phyloP scores from a whole-genome alignment of 371 early-diverging fungal genomes.

The Funneliformis caledonium region DNA sequence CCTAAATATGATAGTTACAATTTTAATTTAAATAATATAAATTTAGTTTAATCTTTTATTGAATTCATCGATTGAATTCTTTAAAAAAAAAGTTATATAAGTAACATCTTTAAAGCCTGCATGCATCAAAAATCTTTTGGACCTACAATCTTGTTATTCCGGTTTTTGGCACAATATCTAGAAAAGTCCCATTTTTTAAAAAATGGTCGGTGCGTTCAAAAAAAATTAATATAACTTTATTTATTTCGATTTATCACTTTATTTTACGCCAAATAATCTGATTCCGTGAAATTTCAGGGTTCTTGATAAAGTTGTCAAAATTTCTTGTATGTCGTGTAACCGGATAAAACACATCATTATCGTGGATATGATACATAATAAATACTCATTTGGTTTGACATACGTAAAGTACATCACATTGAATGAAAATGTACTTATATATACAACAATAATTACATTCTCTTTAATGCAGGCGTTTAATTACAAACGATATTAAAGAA shows the following conservation, averaged over 20 bases:
- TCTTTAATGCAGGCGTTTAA: background rate
- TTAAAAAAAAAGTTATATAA: too few relatives aligned
- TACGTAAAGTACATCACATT: background rate
- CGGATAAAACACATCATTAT: too few relatives aligned
- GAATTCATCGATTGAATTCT: too few relatives aligned
- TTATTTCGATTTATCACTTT: background rate
- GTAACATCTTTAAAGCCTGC: too few relatives aligned
- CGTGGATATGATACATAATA: too few relatives aligned
- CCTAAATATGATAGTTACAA: too few relatives aligned
- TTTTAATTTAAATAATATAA: too few relatives aligned
- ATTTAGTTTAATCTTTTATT: too few relatives aligned
- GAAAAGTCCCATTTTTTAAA: too few relatives aligned
- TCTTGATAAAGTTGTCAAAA: background rate
- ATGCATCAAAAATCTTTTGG: too few relatives aligned
- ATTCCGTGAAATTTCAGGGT: background rate
- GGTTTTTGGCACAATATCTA: too few relatives aligned
- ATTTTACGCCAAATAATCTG: background rate
- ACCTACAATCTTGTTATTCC: too few relatives aligned
- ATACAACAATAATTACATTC: background rate
- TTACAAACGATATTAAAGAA: background rate
- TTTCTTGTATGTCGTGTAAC: background rate
- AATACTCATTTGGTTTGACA: background rate
- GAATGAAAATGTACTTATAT: background rate
- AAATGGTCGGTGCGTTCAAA: background rate
- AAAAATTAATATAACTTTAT: background rate